Evolutionary conservation across 805 yeast species (phyloP), one percentile per base, ranked within the genome.

Genomic region (Lachancea lanzarotensis): DNA sequence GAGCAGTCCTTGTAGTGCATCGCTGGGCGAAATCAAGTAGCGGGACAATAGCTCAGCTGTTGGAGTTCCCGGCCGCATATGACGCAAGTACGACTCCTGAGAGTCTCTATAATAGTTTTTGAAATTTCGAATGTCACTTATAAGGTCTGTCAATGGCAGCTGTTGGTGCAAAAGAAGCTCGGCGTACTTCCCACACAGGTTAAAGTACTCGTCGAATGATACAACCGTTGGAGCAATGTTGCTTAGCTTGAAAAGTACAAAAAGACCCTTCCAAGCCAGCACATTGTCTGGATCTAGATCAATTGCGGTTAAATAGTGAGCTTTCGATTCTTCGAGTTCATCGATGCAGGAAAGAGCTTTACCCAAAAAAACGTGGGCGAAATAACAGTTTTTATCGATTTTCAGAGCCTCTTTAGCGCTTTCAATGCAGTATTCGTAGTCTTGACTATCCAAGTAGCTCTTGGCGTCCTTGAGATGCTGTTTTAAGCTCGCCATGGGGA

Each of bases 231-330:
- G 59, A 4, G 61, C 33, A 8, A 54, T 52, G 11, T 63, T 54
- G 44, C 66, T 64, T 1, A 41, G 38, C 33, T 51, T 51, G 11
- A 62, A 49, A 0, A 78, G 61, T 39, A 76, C 73, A 47, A 79
- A 65, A 47, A 82, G 70, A 1, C 98, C 98, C 56, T 85, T 87
- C 95, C 93, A 90, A 0, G 89, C 95, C 20, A 76, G 60, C 1
- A 79, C 51, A 41, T 81, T 77, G 1, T 68, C 67, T 0, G 77
- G 73, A 25, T 78, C 74, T 1, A 80, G 42, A 5, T 59, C 53
- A 2, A 78, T 72, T 0, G 89, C 89, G 17, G 54, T 57, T 26
- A 55, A 54, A 53, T 81, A 82, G 10, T 73, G 60, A 20, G 50
- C 51, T 11, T 64, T 50, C 0, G 86, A 81, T 3, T 60, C 53